These are phyloP conservation scores for Leptomonas seymouri DNA, from an alignment of 208 protist species.

Conservation along the genomic window DNA sequence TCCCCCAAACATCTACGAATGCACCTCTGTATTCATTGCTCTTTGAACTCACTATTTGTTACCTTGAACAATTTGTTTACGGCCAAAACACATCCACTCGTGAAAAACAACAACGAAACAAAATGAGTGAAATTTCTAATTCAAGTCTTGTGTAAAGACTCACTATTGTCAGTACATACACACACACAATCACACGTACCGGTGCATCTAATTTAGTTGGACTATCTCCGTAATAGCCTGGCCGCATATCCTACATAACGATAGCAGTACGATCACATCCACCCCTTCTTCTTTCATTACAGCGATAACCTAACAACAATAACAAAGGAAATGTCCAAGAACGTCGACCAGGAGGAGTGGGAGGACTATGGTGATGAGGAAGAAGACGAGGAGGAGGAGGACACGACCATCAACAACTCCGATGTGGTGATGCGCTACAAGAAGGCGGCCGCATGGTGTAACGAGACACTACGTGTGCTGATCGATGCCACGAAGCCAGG, in stretches of 20 bases:
- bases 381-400: conserved; percentile 89
- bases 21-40: too few relatives aligned
- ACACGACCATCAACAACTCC: conserved; percentile 94
- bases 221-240: too few relatives aligned
- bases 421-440: conserved; percentile 98
- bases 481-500: conserved; percentile 88
- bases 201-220: too few relatives aligned
- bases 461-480: conserved; percentile 92
- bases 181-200: conserved; percentile 10
- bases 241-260: too few relatives aligned
- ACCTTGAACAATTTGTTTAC: too few relatives aligned
- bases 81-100: too few relatives aligned
- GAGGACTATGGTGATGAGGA: conserved; percentile 55
- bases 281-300: neutral
- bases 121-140: too few relatives aligned
- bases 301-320: neutral
- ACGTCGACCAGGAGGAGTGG: conserved; percentile 77
- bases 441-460: conserved; percentile 95
- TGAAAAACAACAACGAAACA: too few relatives aligned
- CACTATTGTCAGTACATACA: conserved; percentile 11
- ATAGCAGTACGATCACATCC: too few relatives aligned
- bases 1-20: too few relatives aligned
- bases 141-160: neutral
- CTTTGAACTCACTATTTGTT: too few relatives aligned
- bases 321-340: conserved; percentile 59